Evolutionary conservation across 2,329 filamentous ascomycete species (phyloP).

Genomic region (Rasamsonia emersonii): DNA sequence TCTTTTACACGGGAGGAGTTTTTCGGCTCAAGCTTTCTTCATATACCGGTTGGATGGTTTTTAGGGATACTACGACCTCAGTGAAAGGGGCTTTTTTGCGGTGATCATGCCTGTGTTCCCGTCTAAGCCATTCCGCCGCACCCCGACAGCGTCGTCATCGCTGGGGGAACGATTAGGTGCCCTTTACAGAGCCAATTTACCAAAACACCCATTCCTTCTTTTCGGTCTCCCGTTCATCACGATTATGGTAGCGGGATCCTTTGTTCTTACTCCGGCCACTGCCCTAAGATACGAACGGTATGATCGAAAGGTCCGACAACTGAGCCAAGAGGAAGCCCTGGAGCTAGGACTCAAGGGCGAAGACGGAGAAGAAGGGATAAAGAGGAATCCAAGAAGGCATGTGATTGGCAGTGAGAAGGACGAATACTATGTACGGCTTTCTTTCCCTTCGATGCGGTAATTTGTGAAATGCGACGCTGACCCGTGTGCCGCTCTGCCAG

Average conservation of each 20-base stretch:
- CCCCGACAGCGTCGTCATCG: constrained; percentile 39
- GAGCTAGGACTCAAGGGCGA: constrained; percentile 60
- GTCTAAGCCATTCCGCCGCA: constrained; percentile 61
- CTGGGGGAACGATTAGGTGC: constrained; percentile 62
- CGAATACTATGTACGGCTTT: constrained; percentile 39
- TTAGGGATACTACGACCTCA: neutral
- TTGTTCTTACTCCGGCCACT: constrained; percentile 88
- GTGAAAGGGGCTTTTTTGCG: neutral
- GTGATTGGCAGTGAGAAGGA: constrained; percentile 35
- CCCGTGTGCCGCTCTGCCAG: constrained; percentile 36
- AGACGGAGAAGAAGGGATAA: constrained; percentile 70
- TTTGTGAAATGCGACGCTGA: constrained; percentile 2
- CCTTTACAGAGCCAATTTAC: constrained; percentile 66
- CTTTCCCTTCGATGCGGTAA: neutral
- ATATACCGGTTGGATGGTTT: too few species aligned
- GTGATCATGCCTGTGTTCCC: constrained; percentile 54
- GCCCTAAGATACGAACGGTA: constrained; percentile 89
- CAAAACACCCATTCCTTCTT: constrained; percentile 75
- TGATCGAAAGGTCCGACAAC: constrained; percentile 77
- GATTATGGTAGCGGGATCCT: constrained; percentile 84
- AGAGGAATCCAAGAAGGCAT: constrained; percentile 36
- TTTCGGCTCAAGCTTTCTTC: too few species aligned
- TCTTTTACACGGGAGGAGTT: too few species aligned
- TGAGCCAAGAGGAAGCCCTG: constrained; percentile 79
- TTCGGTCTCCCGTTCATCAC: constrained; percentile 90